phyloP scores from a whole-genome alignment of 495 filamentous ascomycete genomes.

The Symbiotaphrina buchneri region DNA sequence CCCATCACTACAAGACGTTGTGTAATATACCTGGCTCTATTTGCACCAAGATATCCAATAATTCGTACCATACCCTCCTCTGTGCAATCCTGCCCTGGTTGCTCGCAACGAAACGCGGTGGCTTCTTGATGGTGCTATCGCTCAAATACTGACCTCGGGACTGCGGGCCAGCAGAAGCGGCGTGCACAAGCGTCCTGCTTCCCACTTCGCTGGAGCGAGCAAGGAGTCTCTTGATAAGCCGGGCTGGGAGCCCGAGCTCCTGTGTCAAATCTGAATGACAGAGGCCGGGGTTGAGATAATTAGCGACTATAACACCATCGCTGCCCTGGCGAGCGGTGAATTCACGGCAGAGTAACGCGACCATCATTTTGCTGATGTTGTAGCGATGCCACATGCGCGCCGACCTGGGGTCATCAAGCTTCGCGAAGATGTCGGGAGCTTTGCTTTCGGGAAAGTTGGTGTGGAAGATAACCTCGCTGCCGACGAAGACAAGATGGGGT shows the following conservation, averaged over 20 bases:
- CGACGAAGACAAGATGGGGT: slow-evolving; percentile 11
- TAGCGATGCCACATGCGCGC: slow-evolving; percentile 13
- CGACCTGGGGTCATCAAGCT: slow-evolving; percentile 8
- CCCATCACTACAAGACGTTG: too few relatives aligned
- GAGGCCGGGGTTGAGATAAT: too few relatives aligned
- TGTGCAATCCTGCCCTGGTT: neutral
- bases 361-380: slow-evolving; percentile 11
- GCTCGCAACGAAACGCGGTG: neutral
- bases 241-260: too few relatives aligned
- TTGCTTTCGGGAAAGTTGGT: slow-evolving; percentile 11
- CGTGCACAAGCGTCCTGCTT: slow-evolving; percentile 1
- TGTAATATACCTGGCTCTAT: slow-evolving; percentile 3
- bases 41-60: neutral
- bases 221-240: neutral
- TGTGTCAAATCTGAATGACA: too few relatives aligned
- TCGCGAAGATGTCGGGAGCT: slow-evolving; percentile 8
- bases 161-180: neutral
- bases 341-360: too few relatives aligned
- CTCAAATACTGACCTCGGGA: neutral
- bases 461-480: slow-evolving; percentile 10
- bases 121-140: neutral
- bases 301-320: too few relatives aligned
- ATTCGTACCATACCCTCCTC: slow-evolving; percentile 1
- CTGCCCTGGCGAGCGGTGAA: too few relatives aligned
- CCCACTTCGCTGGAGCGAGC: slow-evolving; percentile 1